These are phyloP conservation scores for Solanum commersonii DNA, from an alignment of 257 asterid species.

Conservation along the genomic window DNA sequence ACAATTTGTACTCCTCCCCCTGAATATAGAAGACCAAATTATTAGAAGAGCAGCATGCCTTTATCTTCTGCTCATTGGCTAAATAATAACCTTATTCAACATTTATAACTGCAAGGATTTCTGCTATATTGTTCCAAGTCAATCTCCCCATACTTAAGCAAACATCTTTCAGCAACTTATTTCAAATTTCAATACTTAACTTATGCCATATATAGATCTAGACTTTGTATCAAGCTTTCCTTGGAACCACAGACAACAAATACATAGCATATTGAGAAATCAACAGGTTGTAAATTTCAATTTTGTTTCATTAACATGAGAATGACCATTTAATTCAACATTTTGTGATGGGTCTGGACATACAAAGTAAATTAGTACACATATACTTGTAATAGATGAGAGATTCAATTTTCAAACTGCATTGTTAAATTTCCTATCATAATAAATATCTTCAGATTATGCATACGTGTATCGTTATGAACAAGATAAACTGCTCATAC, in stretches of 20 bases:
- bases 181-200: background rate
- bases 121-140: background rate
- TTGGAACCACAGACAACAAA: background rate
- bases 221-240: background rate
- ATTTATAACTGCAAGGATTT: background rate
- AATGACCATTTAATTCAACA: background rate
- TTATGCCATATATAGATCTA: background rate
- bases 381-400: background rate
- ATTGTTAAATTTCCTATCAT: background rate
- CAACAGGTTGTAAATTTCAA: background rate
- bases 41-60: background rate
- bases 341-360: background rate
- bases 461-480: background rate
- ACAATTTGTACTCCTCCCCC: constrained; percentile 87
- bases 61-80: background rate
- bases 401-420: background rate
- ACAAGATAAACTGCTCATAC: background rate
- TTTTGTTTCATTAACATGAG: background rate
- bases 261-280: background rate
- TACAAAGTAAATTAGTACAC: background rate
- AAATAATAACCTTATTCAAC: background rate
- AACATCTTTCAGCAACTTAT: background rate
- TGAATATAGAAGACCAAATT: constrained; percentile 8
- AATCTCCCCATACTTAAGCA: background rate
- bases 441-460: background rate